A percentile compares a stretch with the other conserved stretches of the same genome.
phyloP scores from a whole-genome alignment of 2,329 filamentous ascomycete genomes.

The Xylaria sp. region DNA sequence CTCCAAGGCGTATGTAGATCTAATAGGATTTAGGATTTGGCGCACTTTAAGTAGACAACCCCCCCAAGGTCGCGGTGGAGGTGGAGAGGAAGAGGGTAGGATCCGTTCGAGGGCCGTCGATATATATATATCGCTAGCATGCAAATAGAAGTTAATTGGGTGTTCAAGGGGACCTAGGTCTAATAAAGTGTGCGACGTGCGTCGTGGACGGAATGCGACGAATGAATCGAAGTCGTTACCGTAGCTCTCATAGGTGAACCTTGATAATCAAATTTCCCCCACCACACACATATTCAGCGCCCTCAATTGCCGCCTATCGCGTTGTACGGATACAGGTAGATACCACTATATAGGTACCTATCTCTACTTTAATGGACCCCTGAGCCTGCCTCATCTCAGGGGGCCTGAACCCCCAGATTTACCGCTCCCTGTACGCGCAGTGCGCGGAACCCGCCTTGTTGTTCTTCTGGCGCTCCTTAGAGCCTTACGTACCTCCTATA shows the following conservation, averaged over 20 bases:
- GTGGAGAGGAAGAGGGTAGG: background rate
- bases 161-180: background rate
- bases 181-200: slow-evolving; percentile 19
- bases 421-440: background rate
- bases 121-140: slow-evolving; percentile 11
- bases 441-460: slow-evolving; percentile 15
- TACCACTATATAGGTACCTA: background rate
- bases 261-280: slow-evolving; percentile 1
- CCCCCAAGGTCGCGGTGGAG: background rate
- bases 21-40: background rate
- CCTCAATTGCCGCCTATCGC: slow-evolving; percentile 1
- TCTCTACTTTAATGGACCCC: background rate
- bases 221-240: slow-evolving; percentile 20
- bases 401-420: slow-evolving; percentile 17
- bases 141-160: slow-evolving; percentile 20
- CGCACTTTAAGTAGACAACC: slow-evolving; percentile 8
- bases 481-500: background rate
- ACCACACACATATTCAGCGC: background rate
- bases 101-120: background rate
- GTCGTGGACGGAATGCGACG: slow-evolving; percentile 25
- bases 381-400: background rate
- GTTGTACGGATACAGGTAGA: background rate
- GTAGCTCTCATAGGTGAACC: slow-evolving; percentile 3
- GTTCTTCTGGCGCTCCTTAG: background rate
- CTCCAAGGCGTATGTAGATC: background rate